Percentiles rank a stretch among this genome's conserved stretches.
Conservation (phyloP, 2,329 filamentous ascomycete species). For the Colletotrichum sp. region DNA sequence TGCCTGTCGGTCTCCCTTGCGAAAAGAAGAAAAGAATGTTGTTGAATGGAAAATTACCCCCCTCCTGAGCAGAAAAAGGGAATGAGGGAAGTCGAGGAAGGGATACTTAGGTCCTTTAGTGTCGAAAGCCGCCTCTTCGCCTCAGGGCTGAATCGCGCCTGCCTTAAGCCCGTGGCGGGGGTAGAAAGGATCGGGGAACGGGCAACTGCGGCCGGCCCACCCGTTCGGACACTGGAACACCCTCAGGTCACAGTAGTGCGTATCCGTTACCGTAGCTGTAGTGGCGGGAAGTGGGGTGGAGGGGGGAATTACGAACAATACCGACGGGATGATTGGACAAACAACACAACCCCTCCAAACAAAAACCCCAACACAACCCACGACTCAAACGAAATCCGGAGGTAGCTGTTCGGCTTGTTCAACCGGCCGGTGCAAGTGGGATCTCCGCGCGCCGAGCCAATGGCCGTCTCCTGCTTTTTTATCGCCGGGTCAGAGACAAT, state of each 20-base stretch:
- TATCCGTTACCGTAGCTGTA: background rate
- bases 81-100: background rate
- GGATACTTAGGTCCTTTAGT: background rate
- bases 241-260: background rate
- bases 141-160: background rate
- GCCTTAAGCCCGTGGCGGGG: background rate
- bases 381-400: background rate
- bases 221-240: background rate
- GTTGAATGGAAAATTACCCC: background rate
- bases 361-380: background rate
- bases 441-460: background rate
- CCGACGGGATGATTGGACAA: background rate
- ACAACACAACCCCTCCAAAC: background rate
- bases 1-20: background rate
- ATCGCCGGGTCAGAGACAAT: background rate
- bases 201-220: constrained; percentile 3
- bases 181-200: background rate
- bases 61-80: background rate
- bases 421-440: background rate
- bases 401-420: background rate
- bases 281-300: constrained; percentile 15
- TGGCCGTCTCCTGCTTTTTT: constrained; percentile 7
- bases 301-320: background rate
- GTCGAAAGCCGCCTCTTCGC: background rate
- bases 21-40: background rate